These are phyloP conservation scores for Acacia concinna DNA, from an alignment of 331 rosid species.

Conservation along the genomic window DNA sequence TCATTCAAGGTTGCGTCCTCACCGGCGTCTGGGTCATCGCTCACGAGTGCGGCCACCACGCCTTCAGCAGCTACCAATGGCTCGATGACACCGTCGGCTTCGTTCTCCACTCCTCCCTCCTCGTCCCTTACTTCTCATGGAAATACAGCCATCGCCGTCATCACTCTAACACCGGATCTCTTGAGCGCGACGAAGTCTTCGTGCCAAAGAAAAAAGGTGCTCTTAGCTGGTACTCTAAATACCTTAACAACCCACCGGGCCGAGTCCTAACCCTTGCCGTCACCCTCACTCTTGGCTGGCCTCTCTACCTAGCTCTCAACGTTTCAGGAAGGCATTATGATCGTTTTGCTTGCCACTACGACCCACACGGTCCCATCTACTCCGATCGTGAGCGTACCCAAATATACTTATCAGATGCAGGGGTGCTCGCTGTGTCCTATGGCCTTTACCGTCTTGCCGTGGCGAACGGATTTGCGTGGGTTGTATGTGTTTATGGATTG, in stretches of 20 bases:
- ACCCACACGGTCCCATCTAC: constrained; percentile 76
- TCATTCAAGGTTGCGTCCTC: constrained; percentile 54
- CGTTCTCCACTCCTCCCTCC: constrained; percentile 60
- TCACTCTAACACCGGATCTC: constrained; percentile 75
- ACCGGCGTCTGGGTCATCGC: constrained; percentile 83
- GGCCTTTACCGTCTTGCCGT: constrained; percentile 47
- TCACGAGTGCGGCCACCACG: constrained; percentile 85
- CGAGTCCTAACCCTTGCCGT: constrained; percentile 40
- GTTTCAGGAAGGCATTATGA: constrained; percentile 66
- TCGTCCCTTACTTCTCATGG: constrained; percentile 79
- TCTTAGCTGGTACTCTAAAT: constrained; percentile 49
- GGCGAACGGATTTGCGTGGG: constrained; percentile 65
- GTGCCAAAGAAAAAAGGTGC: constrained; percentile 60
- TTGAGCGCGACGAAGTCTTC: constrained; percentile 75
- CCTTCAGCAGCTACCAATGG: constrained; percentile 69
- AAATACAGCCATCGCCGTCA: constrained; percentile 81
- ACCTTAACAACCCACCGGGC: constrained; percentile 64
- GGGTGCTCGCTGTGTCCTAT: constrained; percentile 43
- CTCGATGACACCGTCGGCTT: constrained; percentile 67
- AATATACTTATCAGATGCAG: constrained; percentile 56
- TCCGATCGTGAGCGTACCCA: constrained; percentile 55
- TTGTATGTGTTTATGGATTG: constrained; percentile 63
- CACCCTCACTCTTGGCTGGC: constrained; percentile 76
- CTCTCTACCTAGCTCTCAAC: constrained; percentile 64
- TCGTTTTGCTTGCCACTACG: constrained; percentile 66